These are phyloP conservation scores for Erigeron philadelphicus DNA, from an alignment of 140 eudicot species.

Conservation along the genomic window DNA sequence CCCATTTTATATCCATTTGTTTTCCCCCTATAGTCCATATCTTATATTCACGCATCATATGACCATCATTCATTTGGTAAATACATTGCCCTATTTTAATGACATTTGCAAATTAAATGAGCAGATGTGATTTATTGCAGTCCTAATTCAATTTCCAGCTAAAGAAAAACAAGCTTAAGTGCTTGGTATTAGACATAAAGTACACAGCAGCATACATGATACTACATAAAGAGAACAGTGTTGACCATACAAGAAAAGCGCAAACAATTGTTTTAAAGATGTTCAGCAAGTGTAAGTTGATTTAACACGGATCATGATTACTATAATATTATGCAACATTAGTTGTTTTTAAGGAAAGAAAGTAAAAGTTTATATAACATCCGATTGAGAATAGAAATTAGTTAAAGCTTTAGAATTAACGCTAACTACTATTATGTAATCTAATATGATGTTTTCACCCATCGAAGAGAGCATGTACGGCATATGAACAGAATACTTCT, in stretches of 20 bases:
- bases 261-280: neutral
- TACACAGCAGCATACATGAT: neutral
- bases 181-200: neutral
- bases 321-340: neutral
- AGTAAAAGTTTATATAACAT: neutral
- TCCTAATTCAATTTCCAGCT: slow-evolving; percentile 9
- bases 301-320: neutral
- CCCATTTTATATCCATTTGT: too few species aligned
- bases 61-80: neutral
- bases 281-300: neutral
- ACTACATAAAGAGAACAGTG: neutral
- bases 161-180: slow-evolving; percentile 12
- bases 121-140: slow-evolving; percentile 8
- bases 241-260: neutral
- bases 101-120: slow-evolving; percentile 18
- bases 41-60: too few species aligned
- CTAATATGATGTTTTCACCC: neutral
- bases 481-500: neutral
- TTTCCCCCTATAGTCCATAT: too few species aligned
- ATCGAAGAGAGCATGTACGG: neutral
- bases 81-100: neutral
- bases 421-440: neutral
- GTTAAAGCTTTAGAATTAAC: neutral
- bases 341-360: neutral
- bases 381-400: neutral